A percentile compares a stretch with the other conserved stretches of the same genome.
These are phyloP conservation scores for Aspergillus uvarum DNA, from an alignment of 2,329 filamentous ascomycete species.

Conservation along the genomic window DNA sequence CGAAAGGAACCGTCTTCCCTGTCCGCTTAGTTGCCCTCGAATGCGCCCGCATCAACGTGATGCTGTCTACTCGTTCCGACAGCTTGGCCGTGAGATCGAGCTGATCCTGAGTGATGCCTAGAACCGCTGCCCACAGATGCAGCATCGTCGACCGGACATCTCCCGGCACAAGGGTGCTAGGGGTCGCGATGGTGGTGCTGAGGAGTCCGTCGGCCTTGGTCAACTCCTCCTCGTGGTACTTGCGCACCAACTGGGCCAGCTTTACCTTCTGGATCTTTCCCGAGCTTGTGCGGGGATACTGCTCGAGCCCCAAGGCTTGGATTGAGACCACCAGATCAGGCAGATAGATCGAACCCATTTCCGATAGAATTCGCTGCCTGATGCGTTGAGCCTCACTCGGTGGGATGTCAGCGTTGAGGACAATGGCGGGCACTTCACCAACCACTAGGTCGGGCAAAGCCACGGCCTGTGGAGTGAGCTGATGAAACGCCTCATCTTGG, in stretches of 20 bases:
- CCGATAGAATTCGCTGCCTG: background rate
- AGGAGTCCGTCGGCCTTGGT: too few species aligned
- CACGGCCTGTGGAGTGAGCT: background rate
- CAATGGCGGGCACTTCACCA: slow-evolving; percentile 1
- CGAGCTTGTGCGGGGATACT: background rate
- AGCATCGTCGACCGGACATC: background rate
- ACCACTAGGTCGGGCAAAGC: background rate
- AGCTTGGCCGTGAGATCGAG: background rate
- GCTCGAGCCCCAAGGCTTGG: background rate
- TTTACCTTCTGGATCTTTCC: slow-evolving; percentile 1
- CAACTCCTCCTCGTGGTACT: background rate
- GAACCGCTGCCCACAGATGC: background rate
- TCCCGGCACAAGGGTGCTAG: background rate
- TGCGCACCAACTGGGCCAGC: background rate
- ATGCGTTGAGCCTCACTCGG: background rate
- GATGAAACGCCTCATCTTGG: background rate
- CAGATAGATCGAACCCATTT: background rate
- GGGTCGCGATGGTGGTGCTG: background rate
- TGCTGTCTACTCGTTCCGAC: background rate
- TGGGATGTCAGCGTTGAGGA: background rate
- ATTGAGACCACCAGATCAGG: background rate
- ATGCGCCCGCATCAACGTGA: background rate
- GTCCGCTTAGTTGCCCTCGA: background rate
- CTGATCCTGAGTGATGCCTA: background rate
- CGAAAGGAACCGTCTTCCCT: background rate